Evolutionary conservation across 139 green algal genomes (phyloP).

Genomic region (Volvox africanus): DNA sequence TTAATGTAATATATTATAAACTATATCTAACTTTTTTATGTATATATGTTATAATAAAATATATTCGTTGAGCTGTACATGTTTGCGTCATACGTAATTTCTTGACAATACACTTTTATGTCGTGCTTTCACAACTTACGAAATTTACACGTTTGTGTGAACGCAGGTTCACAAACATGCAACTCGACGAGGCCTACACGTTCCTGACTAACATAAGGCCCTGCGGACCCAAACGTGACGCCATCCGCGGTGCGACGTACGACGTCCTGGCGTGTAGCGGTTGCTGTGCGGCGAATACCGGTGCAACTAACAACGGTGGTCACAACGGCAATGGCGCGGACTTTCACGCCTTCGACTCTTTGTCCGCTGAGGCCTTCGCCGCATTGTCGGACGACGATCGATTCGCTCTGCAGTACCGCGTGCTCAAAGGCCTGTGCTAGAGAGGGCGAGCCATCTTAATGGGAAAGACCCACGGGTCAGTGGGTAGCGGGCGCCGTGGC

Average conservation of each 20-base stretch:
- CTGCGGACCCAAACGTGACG: constrained; percentile 86
- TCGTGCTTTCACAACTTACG: too few species aligned
- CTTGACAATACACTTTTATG: too few species aligned
- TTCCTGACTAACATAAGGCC: constrained; percentile 82
- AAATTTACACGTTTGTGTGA: too few species aligned
- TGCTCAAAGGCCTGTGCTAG: constrained; percentile 38
- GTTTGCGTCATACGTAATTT: too few species aligned
- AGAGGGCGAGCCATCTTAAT: too few species aligned
- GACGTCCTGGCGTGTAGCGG: constrained; percentile 66
- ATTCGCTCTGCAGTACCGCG: constrained; percentile 47
- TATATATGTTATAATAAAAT: too few species aligned
- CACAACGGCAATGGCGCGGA: not conserved
- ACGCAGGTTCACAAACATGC: constrained; percentile 50
- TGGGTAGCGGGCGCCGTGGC: too few species aligned
- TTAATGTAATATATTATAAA: too few species aligned
- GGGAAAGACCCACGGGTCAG: too few species aligned
- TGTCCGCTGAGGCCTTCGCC: constrained; percentile 20
- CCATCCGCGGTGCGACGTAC: constrained; percentile 80
- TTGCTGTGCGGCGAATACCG: not conserved
- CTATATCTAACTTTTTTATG: too few species aligned
- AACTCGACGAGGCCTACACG: constrained; percentile 80
- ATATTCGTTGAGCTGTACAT: too few species aligned
- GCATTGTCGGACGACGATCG: constrained; percentile 32
- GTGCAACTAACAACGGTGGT: too few species aligned
- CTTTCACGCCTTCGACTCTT: constrained; percentile 37